A percentile compares a stretch with the other conserved stretches of the same genome.
phyloP scores from a whole-genome alignment of 768 basidiomycete genomes.

The Collybia sordida region DNA sequence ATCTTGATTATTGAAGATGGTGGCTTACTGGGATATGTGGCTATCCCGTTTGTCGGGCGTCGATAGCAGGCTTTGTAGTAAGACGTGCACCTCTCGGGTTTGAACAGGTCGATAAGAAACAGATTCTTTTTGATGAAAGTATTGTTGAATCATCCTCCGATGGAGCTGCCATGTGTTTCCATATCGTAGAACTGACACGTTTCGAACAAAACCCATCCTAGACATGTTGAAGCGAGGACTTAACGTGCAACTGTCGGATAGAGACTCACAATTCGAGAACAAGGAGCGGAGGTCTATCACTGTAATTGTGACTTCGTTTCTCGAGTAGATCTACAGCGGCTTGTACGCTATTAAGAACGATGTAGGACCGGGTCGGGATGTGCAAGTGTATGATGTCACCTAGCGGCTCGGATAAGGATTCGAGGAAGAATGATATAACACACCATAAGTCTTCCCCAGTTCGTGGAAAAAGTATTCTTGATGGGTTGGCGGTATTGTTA shows the following conservation, averaged over 20 bases:
- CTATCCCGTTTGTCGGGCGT: too few species aligned
- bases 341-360: slow-evolving; percentile 11
- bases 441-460: slow-evolving; percentile 6
- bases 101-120: slow-evolving; percentile 5
- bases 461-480: slow-evolving; percentile 6
- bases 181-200: slow-evolving; percentile 1
- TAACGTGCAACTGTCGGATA: too few species aligned
- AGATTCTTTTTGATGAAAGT: slow-evolving; percentile 1
- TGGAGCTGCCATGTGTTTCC: slow-evolving; percentile 2
- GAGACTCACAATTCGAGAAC: slow-evolving; percentile 7
- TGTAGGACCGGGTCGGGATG: not conserved
- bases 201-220: slow-evolving; percentile 4
- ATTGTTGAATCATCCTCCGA: slow-evolving; percentile 10
- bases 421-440: not conserved
- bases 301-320: slow-evolving; percentile 8
- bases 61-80: too few species aligned
- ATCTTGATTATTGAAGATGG: too few species aligned
- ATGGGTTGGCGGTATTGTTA: not conserved
- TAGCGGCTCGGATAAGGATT: not conserved
- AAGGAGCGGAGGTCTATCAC: slow-evolving; percentile 7
- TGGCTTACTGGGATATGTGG: too few species aligned
- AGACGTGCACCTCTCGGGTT: not conserved
- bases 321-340: slow-evolving; percentile 10
- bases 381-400: slow-evolving; percentile 9
- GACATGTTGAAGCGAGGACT: too few species aligned